Conservation (phyloP, 2,329 filamentous ascomycete genomes). For the Aphanoascus verrucosus region DNA sequence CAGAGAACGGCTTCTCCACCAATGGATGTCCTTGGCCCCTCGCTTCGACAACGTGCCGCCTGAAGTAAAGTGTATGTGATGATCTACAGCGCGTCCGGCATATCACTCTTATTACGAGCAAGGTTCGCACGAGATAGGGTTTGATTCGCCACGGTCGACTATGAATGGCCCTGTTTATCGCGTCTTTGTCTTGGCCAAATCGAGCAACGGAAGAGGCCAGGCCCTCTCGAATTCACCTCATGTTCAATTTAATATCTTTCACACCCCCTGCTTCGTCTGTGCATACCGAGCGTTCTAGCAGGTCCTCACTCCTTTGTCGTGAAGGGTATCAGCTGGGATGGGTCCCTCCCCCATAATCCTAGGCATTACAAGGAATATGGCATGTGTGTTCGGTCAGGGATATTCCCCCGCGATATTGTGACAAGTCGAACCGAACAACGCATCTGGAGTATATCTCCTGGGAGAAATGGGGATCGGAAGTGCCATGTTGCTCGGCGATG, state of each 20-base stretch:
- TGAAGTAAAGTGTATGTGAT: slow-evolving; percentile 10
- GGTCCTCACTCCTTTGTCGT: not conserved
- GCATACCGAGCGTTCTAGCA: not conserved
- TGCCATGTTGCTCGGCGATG: slow-evolving; percentile 1
- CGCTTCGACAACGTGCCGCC: slow-evolving; percentile 9
- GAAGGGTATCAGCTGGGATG: slow-evolving; percentile 5
- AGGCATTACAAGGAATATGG: slow-evolving; percentile 5
- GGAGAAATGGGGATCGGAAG: not conserved
- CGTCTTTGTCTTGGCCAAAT: not conserved
- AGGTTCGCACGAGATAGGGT: slow-evolving; percentile 4
- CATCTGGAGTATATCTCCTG: not conserved
- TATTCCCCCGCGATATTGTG: slow-evolving; percentile 5
- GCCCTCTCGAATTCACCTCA: not conserved
- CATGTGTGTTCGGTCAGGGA: slow-evolving; percentile 6
- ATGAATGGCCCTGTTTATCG: not conserved
- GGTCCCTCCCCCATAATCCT: not conserved
- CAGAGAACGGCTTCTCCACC: slow-evolving; percentile 5
- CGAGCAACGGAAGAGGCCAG: not conserved
- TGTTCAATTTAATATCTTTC: not conserved
- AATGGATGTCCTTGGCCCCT: slow-evolving; percentile 3
- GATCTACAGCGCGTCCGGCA: slow-evolving; percentile 8
- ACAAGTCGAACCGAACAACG: slow-evolving; percentile 7
- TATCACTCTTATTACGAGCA: slow-evolving; percentile 6
- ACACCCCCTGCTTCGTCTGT: not conserved
- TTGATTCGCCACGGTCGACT: slow-evolving; percentile 4